Evolutionary conservation across 73 alveolate genomes (phyloP).

Genomic region (Paramecium caudatum): DNA sequence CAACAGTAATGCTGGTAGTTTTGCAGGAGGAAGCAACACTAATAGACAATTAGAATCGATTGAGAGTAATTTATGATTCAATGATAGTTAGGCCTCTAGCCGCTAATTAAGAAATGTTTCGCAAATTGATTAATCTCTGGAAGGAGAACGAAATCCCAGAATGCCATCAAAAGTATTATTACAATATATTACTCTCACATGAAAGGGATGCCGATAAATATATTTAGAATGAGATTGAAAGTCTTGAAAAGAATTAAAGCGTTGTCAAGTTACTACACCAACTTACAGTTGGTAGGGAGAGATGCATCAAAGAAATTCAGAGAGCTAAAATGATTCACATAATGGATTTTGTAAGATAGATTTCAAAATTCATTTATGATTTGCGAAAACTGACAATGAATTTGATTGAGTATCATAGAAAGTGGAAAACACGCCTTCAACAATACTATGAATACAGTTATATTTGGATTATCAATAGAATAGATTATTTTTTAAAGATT

Average conservation of each 20-base stretch:
- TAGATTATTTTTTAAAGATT: not conserved
- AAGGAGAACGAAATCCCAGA: not conserved
- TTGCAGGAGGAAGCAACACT: too few relatives aligned
- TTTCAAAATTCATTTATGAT: constrained; percentile 43
- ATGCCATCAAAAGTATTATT: constrained; percentile 8
- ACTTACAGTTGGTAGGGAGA: constrained; percentile 5
- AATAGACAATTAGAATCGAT: too few relatives aligned
- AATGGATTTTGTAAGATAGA: not conserved
- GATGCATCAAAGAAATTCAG: not conserved
- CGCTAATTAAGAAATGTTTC: too few relatives aligned
- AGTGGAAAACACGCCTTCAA: not conserved
- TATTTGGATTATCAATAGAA: not conserved
- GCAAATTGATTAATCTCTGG: too few relatives aligned
- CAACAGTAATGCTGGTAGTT: too few relatives aligned
- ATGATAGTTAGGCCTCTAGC: too few relatives aligned
- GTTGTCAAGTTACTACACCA: not conserved
- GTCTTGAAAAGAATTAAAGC: not conserved
- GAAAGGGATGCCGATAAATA: not conserved
- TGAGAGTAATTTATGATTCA: too few relatives aligned
- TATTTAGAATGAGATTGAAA: not conserved
- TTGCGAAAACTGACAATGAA: not conserved
- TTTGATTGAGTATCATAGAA: not conserved
- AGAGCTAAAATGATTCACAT: not conserved
- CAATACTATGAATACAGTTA: not conserved
- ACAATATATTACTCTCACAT: not conserved